A percentile compares a stretch with the other conserved stretches of the same genome.
Evolutionary conservation across 2,329 filamentous ascomycete species (phyloP).

Genomic region (Colletotrichum costaricense): DNA sequence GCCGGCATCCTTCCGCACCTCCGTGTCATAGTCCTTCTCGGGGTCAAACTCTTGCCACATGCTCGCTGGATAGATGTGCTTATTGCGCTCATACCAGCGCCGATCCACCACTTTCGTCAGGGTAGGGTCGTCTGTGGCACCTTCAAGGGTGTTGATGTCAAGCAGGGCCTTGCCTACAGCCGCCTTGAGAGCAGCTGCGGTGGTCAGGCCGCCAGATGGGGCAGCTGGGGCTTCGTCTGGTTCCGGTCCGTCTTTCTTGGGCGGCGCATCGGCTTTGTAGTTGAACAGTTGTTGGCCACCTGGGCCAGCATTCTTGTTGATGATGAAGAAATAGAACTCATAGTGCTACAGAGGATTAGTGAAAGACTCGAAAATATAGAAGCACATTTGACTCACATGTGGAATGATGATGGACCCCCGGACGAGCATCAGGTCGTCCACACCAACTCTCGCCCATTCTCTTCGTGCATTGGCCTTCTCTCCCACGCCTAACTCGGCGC

Average conservation of each 20-base stretch:
- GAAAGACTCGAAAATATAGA: constrained; percentile 11
- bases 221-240: constrained; percentile 33
- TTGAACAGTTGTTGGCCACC: constrained; percentile 80
- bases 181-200: constrained; percentile 48
- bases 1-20: constrained; percentile 83
- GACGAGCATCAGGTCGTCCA: constrained; percentile 95
- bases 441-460: constrained; percentile 92
- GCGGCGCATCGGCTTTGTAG: constrained; percentile 68
- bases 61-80: constrained; percentile 97
- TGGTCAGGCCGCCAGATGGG: constrained; percentile 46
- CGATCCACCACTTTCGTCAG: constrained; percentile 95
- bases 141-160: constrained; percentile 74
- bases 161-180: constrained; percentile 50
- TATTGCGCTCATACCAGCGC: constrained; percentile 96
- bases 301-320: constrained; percentile 85
- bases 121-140: constrained; percentile 79
- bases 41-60: constrained; percentile 96
- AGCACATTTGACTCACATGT: constrained; percentile 73
- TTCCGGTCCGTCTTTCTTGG: constrained; percentile 25
- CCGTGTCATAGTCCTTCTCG: constrained; percentile 83
- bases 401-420: constrained; percentile 91
- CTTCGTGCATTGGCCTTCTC: constrained; percentile 75
- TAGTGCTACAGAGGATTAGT: constrained; percentile 76
- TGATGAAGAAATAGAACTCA: constrained; percentile 96
- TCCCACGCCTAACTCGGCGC: constrained; percentile 82